phyloP scores from a whole-genome alignment of 768 basidiomycete species.

The Kwoniella dejecticola region DNA sequence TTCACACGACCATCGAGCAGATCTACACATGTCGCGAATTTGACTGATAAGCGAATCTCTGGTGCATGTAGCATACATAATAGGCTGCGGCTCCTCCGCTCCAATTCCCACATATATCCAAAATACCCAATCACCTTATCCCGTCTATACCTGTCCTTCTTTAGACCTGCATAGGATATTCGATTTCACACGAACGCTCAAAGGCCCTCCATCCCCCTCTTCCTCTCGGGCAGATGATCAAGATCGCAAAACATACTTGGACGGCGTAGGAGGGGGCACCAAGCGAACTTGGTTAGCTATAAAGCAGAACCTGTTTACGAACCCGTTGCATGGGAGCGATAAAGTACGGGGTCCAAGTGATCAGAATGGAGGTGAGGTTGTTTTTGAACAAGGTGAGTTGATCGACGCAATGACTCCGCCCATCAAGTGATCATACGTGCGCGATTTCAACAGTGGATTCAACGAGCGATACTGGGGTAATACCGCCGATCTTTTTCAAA shows the following conservation, averaged over 20 bases:
- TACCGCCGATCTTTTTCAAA: too few species aligned
- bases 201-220: not conserved
- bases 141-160: slow-evolving; percentile 38
- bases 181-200: slow-evolving; percentile 24
- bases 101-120: slow-evolving; percentile 36
- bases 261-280: slow-evolving; percentile 5
- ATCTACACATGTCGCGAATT: too few species aligned
- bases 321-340: slow-evolving; percentile 21
- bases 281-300: slow-evolving; percentile 87
- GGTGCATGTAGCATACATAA: slow-evolving; percentile 39
- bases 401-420: too few species aligned
- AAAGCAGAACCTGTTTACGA: slow-evolving; percentile 78
- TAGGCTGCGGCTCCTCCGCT: slow-evolving; percentile 34
- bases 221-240: not conserved
- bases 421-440: too few species aligned
- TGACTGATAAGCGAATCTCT: too few species aligned
- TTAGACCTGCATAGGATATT: slow-evolving; percentile 33
- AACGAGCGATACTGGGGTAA: too few species aligned
- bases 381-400: slow-evolving; percentile 41
- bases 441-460: too few species aligned
- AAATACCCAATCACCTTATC: slow-evolving; percentile 27
- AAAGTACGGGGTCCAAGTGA: slow-evolving; percentile 31
- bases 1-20: too few species aligned
- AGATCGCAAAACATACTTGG: slow-evolving; percentile 26
- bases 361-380: slow-evolving; percentile 47